These are phyloP conservation scores for Talaromyces rugulosus DNA, from an alignment of 2,329 filamentous ascomycete species.

Conservation along the genomic window DNA sequence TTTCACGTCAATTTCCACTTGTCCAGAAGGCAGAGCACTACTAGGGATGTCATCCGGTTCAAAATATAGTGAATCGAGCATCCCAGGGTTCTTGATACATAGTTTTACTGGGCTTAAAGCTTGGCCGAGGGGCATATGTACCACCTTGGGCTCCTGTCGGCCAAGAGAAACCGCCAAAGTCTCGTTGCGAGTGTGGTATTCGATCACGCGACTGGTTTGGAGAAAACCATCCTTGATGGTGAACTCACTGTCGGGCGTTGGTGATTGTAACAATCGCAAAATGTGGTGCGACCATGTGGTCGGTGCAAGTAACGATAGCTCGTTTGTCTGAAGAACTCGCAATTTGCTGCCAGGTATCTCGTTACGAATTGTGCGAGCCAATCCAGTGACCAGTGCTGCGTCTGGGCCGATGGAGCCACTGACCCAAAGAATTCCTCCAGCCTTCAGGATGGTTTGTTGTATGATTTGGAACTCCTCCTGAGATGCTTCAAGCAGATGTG, in stretches of 20 bases:
- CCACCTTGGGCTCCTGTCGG: not conserved
- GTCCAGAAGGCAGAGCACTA: not conserved
- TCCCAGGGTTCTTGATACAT: not conserved
- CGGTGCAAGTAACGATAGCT: not conserved
- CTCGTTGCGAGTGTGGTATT: not conserved
- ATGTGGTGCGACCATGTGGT: not conserved
- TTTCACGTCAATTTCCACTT: not conserved
- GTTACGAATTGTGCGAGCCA: slow-evolving; percentile 5
- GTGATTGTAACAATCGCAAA: not conserved
- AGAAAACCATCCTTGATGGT: not conserved
- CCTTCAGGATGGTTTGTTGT: not conserved
- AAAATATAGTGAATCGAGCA: slow-evolving; percentile 6
- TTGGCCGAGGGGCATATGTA: not conserved
- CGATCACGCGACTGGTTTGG: not conserved
- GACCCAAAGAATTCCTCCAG: slow-evolving; percentile 1
- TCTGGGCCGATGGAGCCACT: not conserved
- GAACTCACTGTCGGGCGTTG: not conserved
- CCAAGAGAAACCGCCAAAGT: not conserved
- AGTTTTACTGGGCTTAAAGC: not conserved
- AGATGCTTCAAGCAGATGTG: not conserved
- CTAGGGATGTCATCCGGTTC: not conserved
- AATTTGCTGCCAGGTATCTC: slow-evolving; percentile 1
- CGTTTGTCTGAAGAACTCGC: slow-evolving; percentile 24
- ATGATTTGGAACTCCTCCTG: not conserved
- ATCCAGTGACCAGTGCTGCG: not conserved